phyloP scores from a whole-genome alignment of 306 rosid genomes.

The Phaseolus lunatus region DNA sequence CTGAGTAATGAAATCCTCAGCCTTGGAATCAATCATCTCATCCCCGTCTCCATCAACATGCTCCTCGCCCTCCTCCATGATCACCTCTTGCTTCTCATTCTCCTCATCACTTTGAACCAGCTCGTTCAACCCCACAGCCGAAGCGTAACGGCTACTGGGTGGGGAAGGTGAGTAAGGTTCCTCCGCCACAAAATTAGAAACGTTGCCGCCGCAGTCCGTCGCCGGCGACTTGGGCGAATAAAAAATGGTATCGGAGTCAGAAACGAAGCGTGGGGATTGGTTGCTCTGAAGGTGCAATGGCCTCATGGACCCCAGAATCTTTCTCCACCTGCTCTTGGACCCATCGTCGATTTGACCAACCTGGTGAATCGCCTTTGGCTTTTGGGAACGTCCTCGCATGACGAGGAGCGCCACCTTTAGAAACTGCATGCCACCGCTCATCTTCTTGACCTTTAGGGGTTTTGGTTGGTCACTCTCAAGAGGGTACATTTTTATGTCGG shows the following conservation, averaged over 20 bases:
- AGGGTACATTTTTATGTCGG: neutral
- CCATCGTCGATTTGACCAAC: neutral
- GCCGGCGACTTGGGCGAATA: neutral
- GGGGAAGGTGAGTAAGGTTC: constrained; percentile 35
- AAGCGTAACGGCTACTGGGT: constrained; percentile 48
- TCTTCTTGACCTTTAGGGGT: constrained; percentile 40
- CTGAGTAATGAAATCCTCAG: constrained; percentile 76
- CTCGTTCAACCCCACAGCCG: constrained; percentile 64
- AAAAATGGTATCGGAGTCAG: neutral
- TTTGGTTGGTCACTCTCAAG: neutral
- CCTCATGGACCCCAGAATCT: constrained; percentile 62
- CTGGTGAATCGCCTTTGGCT: neutral
- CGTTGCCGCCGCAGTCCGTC: neutral
- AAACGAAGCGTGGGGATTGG: neutral
- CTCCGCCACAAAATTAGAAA: neutral
- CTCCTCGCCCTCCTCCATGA: neutral
- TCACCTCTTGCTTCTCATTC: neutral
- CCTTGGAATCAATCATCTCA: constrained; percentile 69
- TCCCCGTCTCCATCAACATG: constrained; percentile 46
- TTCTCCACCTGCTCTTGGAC: constrained; percentile 52
- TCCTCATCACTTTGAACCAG: constrained; percentile 43
- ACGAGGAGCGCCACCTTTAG: constrained; percentile 54
- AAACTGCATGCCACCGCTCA: constrained; percentile 37
- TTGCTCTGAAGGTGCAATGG: constrained; percentile 65
- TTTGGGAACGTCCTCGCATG: constrained; percentile 37